Percentiles rank a stretch among this genome's conserved stretches.
phyloP scores from a whole-genome alignment of 2,329 filamentous ascomycete species.

The Alternaria solani region DNA sequence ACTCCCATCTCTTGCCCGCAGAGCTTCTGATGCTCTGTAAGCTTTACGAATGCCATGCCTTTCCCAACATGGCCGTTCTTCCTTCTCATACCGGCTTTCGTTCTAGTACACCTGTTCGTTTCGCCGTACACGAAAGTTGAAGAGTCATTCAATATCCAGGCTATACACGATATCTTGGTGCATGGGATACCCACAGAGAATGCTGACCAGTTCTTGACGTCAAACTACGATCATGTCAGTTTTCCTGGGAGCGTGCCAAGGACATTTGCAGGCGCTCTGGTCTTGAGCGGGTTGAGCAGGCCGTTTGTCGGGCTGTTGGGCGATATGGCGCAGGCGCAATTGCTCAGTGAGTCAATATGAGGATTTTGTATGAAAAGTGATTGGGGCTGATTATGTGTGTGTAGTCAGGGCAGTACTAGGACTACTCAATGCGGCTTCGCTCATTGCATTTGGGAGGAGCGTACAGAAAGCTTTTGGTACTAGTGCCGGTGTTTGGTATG shows the following conservation, averaged over 20 bases:
- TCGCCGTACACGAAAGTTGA: slow-evolving; percentile 97
- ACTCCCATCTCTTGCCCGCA: neutral
- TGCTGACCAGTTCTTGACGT: slow-evolving; percentile 62
- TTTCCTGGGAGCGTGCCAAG: slow-evolving; percentile 93
- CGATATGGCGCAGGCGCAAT: slow-evolving; percentile 64
- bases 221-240: slow-evolving; percentile 84
- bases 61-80: slow-evolving; percentile 37
- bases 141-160: slow-evolving; percentile 97
- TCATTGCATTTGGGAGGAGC: slow-evolving; percentile 71
- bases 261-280: slow-evolving; percentile 83
- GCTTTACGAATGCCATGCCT: slow-evolving; percentile 27
- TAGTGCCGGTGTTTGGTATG: slow-evolving; percentile 78
- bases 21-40: neutral
- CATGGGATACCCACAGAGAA: slow-evolving; percentile 76
- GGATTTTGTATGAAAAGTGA: neutral
- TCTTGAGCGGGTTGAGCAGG: slow-evolving; percentile 76
- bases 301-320: slow-evolving; percentile 68
- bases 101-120: slow-evolving; percentile 71
- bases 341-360: slow-evolving; percentile 57
- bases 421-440: slow-evolving; percentile 72
- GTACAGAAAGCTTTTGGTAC: slow-evolving; percentile 74
- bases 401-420: slow-evolving; percentile 80
- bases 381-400: slow-evolving; percentile 9
- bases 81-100: slow-evolving; percentile 40
- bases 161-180: slow-evolving; percentile 84